These are phyloP conservation scores for Pontederia crassipes DNA, from an alignment of 176 grass and related monocot genomes.

Conservation along the genomic window DNA sequence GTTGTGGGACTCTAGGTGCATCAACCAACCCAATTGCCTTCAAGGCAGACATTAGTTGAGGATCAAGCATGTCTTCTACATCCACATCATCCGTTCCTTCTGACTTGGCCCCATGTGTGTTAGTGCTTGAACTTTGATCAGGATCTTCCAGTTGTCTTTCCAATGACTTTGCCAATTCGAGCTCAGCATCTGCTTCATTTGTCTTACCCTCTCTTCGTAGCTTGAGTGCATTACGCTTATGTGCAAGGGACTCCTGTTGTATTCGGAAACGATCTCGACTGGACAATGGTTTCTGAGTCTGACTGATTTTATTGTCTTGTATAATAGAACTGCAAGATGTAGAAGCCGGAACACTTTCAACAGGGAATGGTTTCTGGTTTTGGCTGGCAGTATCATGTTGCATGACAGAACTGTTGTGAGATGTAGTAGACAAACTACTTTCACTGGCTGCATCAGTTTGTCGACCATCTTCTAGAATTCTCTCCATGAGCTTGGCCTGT, in stretches of 20 bases:
- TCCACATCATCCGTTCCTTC: constrained; percentile 24
- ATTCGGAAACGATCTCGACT: constrained; percentile 75
- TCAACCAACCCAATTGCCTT: constrained; percentile 77
- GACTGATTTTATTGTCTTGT: constrained; percentile 28
- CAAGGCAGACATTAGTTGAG: constrained; percentile 71
- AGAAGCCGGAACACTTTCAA: constrained; percentile 9
- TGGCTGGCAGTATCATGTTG: constrained; percentile 28
- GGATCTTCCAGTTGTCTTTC: constrained; percentile 79
- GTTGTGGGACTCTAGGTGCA: constrained; percentile 21
- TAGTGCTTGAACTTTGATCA: constrained; percentile 34
- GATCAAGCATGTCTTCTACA: constrained; percentile 82
- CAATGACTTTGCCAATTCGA: constrained; percentile 72
- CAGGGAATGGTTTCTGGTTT: constrained; percentile 45
- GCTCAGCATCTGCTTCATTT: constrained; percentile 61
- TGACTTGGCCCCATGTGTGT: not conserved
- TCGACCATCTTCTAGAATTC: constrained; percentile 37
- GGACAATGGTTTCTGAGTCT: constrained; percentile 49
- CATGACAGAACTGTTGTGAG: constrained; percentile 1
- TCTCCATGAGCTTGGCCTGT: constrained; percentile 72
- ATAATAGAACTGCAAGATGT: constrained; percentile 10
- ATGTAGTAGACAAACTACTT: constrained; percentile 16
- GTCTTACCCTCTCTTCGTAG: constrained; percentile 78
- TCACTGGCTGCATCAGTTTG: constrained; percentile 5
- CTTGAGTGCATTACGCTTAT: constrained; percentile 89
- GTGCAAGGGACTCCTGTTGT: constrained; percentile 76